Evolutionary conservation across 441 rosid genomes (phyloP).

Genomic region (Viola pubescens): DNA sequence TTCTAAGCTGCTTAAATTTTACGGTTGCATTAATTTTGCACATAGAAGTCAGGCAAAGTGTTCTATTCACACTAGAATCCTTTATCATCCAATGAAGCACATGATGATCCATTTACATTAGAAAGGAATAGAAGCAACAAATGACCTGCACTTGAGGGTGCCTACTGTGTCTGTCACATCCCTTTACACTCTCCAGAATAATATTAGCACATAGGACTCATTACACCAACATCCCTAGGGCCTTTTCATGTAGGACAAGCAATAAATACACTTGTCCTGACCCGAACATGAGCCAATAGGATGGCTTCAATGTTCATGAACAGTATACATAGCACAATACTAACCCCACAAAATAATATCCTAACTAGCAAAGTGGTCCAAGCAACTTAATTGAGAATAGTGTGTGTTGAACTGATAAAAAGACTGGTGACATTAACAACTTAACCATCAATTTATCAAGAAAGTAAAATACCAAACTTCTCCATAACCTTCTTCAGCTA

Average conservation of each 20-base stretch:
- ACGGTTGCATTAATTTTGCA: no score
- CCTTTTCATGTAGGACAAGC: conserved; percentile 10
- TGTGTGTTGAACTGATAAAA: no score
- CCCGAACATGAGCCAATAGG: conserved; percentile 9
- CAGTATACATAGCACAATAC: background rate
- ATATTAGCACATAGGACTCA: background rate
- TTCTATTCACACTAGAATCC: background rate
- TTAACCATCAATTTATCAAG: no score
- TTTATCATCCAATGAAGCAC: no score
- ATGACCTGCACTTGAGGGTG: background rate
- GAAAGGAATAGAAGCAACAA: background rate
- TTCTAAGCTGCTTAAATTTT: background rate
- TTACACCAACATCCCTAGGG: background rate
- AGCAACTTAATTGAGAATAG: background rate
- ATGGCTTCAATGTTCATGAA: conserved; percentile 10
- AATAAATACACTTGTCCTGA: conserved; percentile 7
- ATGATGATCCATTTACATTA: no score
- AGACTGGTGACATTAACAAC: no score
- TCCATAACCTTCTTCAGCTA: no score
- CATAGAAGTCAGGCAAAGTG: background rate
- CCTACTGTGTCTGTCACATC: conserved; percentile 6
- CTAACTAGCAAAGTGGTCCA: conserved; percentile 1
- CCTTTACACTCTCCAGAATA: background rate
- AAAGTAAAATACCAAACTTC: no score
- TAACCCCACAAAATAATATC: conserved; percentile 11